Evolutionary conservation across 2,329 filamentous ascomycete species (phyloP).

Genomic region (Shiraia bambusicola): DNA sequence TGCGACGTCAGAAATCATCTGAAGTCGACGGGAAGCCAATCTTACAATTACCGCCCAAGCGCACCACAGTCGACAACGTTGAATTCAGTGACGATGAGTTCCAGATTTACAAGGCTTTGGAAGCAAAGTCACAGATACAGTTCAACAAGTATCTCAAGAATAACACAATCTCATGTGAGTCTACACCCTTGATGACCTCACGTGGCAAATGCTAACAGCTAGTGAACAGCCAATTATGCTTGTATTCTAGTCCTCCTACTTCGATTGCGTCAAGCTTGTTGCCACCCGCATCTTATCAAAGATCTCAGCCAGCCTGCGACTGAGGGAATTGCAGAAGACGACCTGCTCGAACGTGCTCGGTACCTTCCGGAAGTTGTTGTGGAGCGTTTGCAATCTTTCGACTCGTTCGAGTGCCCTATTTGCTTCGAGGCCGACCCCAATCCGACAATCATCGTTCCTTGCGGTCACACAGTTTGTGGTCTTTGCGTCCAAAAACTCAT

Average conservation of each 20-base stretch:
- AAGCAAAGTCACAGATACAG: slow-evolving; percentile 64
- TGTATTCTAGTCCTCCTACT: slow-evolving; percentile 78
- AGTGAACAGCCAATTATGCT: slow-evolving; percentile 63
- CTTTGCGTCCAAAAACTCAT: slow-evolving; percentile 72
- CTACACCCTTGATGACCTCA: background rate
- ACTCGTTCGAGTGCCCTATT: slow-evolving; percentile 75
- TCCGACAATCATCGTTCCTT: slow-evolving; percentile 76
- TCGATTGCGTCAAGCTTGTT: slow-evolving; percentile 77
- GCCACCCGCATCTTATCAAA: slow-evolving; percentile 71
- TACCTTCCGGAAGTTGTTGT: slow-evolving; percentile 62
- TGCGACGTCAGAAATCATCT: slow-evolving; percentile 80
- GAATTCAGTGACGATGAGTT: slow-evolving; percentile 67
- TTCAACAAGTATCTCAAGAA: slow-evolving; percentile 76
- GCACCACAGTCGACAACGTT: slow-evolving; percentile 62
- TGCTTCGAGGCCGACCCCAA: slow-evolving; percentile 77
- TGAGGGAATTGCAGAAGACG: slow-evolving; percentile 54
- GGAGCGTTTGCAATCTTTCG: slow-evolving; percentile 61
- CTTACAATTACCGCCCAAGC: slow-evolving; percentile 66
- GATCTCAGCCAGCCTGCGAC: slow-evolving; percentile 68
- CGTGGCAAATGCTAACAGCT: slow-evolving; percentile 4
- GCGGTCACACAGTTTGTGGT: slow-evolving; percentile 76
- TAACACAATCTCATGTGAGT: slow-evolving; percentile 60
- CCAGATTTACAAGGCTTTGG: slow-evolving; percentile 65
- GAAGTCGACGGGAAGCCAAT: slow-evolving; percentile 78
- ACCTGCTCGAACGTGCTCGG: slow-evolving; percentile 65